phyloP scores from a whole-genome alignment of 1,284 basidiomycete species.

The Leccinum brunneo-olivaceum region DNA sequence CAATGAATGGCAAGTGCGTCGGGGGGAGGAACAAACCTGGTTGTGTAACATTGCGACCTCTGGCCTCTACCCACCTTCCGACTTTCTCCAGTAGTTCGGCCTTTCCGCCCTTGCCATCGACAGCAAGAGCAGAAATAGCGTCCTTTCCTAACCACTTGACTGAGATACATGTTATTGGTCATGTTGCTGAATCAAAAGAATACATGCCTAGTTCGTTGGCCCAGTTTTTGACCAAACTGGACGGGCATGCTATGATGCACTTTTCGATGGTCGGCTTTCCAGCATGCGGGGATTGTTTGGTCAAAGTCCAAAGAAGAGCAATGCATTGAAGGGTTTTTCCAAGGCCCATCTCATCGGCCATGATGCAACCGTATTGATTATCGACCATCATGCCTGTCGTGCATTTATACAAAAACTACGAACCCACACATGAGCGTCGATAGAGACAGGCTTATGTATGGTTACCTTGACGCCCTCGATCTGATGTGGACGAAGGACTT shows the following conservation, averaged over 20 bases:
- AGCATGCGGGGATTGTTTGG: constrained; percentile 91
- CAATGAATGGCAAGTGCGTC: background rate
- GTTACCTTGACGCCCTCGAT: constrained; percentile 94
- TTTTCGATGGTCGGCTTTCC: constrained; percentile 91
- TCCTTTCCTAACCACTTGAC: constrained; percentile 92
- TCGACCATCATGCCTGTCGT: constrained; percentile 90
- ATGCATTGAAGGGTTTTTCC: constrained; percentile 98
- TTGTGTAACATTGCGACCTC: constrained; percentile 81
- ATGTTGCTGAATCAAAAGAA: background rate
- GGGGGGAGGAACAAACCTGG: constrained; percentile 53
- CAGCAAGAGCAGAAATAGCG: constrained; percentile 71
- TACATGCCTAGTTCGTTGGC: constrained; percentile 86
- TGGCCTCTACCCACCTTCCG: constrained; percentile 80
- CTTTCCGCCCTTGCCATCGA: constrained; percentile 89
- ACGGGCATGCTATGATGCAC: constrained; percentile 96
- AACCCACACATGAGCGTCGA: constrained; percentile 12
- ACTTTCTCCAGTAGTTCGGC: constrained; percentile 75
- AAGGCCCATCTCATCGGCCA: constrained; percentile 99
- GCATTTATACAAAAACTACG: constrained; percentile 89
- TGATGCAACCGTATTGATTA: constrained; percentile 94
- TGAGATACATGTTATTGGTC: constrained; percentile 29
- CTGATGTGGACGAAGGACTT: constrained; percentile 93
- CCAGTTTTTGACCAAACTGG: constrained; percentile 97
- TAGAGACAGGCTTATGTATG: background rate
- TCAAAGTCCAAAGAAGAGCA: constrained; percentile 90